Evolutionary conservation across 345 rosid species (phyloP), one percentile per base, ranked within the genome.

Genomic region (Aquilaria sinensis): DNA sequence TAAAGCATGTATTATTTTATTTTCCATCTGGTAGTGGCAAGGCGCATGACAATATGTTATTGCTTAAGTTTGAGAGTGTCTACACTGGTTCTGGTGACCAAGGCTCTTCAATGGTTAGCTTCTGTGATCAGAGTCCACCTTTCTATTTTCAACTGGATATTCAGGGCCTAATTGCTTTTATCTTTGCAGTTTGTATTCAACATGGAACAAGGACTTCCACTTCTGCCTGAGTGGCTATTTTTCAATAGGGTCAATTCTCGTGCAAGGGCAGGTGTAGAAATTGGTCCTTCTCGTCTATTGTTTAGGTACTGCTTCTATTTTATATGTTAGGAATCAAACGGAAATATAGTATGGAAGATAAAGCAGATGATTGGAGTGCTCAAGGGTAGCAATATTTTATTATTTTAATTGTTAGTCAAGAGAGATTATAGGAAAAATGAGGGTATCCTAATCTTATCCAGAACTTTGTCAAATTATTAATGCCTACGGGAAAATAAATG

Each of bases 191-290:
- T 87, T 73, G 92, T 80, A 16, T 74, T 95, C 66, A 87, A 84
- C 75, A 80, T 89, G 85, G 99, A 91, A 64, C 97, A 94, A 80
- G 97, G 96, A 51, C 85, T 91, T 72, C 97, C 97, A 55, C 74
- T 88, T 65, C 67, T 85, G 75, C 80, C 91, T 0, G 96, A 91
- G 69, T 94, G 96, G 97, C 75, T 89, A 67, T 81, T 77, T 76
- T 91, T 94, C 79, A 85, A 78, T 67, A 79, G 97, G 80, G 93
- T 94, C 41, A 90, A 83, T 83, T 88, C 77, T 16, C 97, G 89
- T 70, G 86, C 85, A 37, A 84, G 92, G 31, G 88, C 82, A 81
- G 96, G 90, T 62, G 65, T 87, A 60, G 74, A 84, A 68, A 77
- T 94, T 53, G 96, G 97, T 58, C 96, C 96, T 57, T 79, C 88